Base-by-base conservation (phyloP, 208 protist genomes). In the Acanthamoeba triangularis region DNA sequence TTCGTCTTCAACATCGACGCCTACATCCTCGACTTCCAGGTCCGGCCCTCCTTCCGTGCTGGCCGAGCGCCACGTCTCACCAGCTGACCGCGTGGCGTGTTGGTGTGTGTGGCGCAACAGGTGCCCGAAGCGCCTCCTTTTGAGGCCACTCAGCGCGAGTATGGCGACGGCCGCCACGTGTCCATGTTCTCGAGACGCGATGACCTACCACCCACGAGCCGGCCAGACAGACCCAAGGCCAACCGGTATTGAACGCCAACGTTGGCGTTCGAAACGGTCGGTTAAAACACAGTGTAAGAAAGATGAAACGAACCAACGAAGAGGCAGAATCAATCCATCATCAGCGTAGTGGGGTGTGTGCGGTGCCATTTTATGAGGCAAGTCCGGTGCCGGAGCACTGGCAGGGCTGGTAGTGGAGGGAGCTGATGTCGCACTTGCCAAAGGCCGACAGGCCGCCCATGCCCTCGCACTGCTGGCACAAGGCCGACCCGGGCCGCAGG, bases 391-490 rank as follows among this genome's bases (percentile, higher is more conserved):
- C 69, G 18, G 37, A 49, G 33, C 69, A 80, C 14, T 28, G 6
- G 37, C 69, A 80, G 8, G 37, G 69, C 18, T 80, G 25, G 37
- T 47, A 80, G 37, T 80, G 69, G 69, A 80, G 25, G 16, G 69
- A 80, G 25, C 25, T 80, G 69, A 80, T 80, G 69, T 80, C 69
- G 37, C 69, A 80, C 69, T 80, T 80, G 69, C 69, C 69, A 47
- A 80, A 80, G 35, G 69, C 18, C 30, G 69, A 80, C 69, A 80
- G 14, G 30, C 69, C 69, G 37, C 69, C 69, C 37, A 80, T 49
- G 69, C 69, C 69, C 14, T 80, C 69, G 37, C 69, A 80, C 33
- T 20, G 16, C 6, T 18, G 13, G 37, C 69, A 80, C 69, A 80
- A 18, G 16, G 33, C 25, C 37, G 69, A 35, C 11, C 69, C 37